Conservation (phyloP, 1,284 basidiomycete species). For the Bondarzewia mesenterica region DNA sequence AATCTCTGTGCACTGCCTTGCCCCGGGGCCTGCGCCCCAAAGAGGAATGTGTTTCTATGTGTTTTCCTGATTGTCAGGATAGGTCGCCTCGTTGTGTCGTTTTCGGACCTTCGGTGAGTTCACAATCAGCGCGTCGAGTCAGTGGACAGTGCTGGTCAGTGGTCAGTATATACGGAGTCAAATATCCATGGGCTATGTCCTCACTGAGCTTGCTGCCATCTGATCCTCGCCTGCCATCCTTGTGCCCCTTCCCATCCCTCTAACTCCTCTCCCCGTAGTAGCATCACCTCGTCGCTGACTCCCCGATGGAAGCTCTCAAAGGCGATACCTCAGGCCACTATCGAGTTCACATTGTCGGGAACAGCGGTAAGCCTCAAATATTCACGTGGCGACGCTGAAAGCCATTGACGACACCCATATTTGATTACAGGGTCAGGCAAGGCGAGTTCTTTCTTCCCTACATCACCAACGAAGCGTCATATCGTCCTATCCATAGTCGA, state of each 20-base stretch:
- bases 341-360: conserved; percentile 43
- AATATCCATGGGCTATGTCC: too few species aligned
- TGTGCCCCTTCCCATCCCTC: too few species aligned
- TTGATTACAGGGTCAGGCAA: conserved; percentile 32
- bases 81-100: too few species aligned
- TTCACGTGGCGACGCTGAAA: conserved; percentile 1
- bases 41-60: too few species aligned
- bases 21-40: too few species aligned
- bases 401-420: not conserved
- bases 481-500: conserved; percentile 29
- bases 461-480: not conserved
- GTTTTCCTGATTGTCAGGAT: too few species aligned
- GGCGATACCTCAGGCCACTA: conserved; percentile 42
- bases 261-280: too few species aligned
- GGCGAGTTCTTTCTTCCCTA: conserved; percentile 22
- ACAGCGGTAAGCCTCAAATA: conserved; percentile 35
- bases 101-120: too few species aligned
- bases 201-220: not conserved
- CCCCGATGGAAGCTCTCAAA: conserved; percentile 26
- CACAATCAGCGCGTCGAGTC: too few species aligned
- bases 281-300: conserved; percentile 6
- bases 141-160: too few species aligned
- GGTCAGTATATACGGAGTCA: too few species aligned
- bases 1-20: too few species aligned
- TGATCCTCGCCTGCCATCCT: not conserved